Evolutionary conservation across 805 yeast species (phyloP), one percentile per base, ranked within the genome.

Genomic region (Lipomyces mesembrius): DNA sequence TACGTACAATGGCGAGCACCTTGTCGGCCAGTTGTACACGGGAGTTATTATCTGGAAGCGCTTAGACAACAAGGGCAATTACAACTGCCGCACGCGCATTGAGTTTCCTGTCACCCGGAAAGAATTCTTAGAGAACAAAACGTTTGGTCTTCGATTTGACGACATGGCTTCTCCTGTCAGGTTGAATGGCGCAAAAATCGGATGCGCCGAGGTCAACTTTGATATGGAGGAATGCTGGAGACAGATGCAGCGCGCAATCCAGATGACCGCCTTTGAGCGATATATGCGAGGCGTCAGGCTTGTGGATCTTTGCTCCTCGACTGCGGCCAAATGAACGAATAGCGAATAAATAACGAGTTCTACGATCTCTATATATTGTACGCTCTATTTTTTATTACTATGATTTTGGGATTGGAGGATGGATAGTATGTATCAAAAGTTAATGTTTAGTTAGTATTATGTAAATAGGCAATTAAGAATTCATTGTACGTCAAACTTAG

Each of bases 111-210:
- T 43, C 49, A 5, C 9, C 22, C 49, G 22, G 20, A 43, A 43
- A 17, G 49, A 43, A 17, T 17, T 43, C 9, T n/a, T 43, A 25
- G 22, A n/a, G 22, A 43, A 43, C 49, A 7, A 11, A 22, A 43
- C n/a, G 49, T 43, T 43, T 43, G 49, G 49, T 43, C 49, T 43
- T 43, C 49, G 49, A 43, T 43, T 43, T 43, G 49, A 43, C 20
- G 49, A 43, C 49, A 43, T 43, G 49, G 49, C 49, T 43, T 43
- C 49, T 43, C 49, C 49, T 17, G 49, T 43, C 49, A 43, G 22
- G 49, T 17, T 43, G 49, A 43, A 43, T n/a, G 22, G 49, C 11
- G 49, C 49, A 1, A 43, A 43, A 43, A 8, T 43, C 25, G 49
- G 49, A 43, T 43, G 49, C 8, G 49, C 49, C 49, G 49, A 43